A percentile compares a stretch with the other conserved stretches of the same genome.
phyloP scores from a whole-genome alignment of 805 yeast species.

The Yamadazyma kitorensis region DNA sequence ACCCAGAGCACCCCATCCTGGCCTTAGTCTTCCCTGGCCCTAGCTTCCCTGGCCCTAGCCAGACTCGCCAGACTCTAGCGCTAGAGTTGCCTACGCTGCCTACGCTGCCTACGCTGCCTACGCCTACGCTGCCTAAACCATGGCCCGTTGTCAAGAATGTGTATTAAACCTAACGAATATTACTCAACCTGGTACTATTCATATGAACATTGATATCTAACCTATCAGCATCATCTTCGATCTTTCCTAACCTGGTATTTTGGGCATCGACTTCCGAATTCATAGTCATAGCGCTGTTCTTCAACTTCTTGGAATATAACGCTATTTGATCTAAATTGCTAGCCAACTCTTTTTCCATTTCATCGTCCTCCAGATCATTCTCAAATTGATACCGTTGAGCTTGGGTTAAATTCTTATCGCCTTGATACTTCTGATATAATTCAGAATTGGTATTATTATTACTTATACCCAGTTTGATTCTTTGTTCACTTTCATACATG shows the following conservation, averaged over 20 bases:
- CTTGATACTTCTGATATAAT: slow-evolving; percentile 45
- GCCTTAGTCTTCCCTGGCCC: too few species aligned
- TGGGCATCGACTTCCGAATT: slow-evolving; percentile 79
- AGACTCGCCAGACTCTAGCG: too few species aligned
- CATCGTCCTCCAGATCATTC: slow-evolving; percentile 90
- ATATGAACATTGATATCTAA: slow-evolving; percentile 81
- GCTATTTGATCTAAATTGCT: slow-evolving; percentile 77
- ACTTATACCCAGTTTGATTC: slow-evolving; percentile 62
- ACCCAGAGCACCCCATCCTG: too few species aligned
- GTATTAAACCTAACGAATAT: slow-evolving; percentile 41
- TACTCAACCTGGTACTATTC: slow-evolving; percentile 65
- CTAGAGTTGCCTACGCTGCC: too few species aligned
- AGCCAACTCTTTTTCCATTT: slow-evolving; percentile 84
- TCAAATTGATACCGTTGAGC: slow-evolving; percentile 78
- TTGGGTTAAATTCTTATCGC: slow-evolving; percentile 51
- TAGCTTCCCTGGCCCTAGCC: too few species aligned
- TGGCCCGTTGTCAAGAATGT: too few species aligned
- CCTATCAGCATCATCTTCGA: slow-evolving; percentile 81
- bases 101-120: too few species aligned
- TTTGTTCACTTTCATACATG: slow-evolving; percentile 62
- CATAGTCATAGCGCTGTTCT: slow-evolving; percentile 67
- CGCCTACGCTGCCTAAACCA: too few species aligned
- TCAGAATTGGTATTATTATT: slow-evolving; percentile 37
- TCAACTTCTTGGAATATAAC: slow-evolving; percentile 65
- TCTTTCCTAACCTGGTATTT: slow-evolving; percentile 65